Evolutionary conservation across 352 stramenopile species (phyloP), one percentile per base, ranked within the genome.

Genomic region (Phytopythium litorale): DNA sequence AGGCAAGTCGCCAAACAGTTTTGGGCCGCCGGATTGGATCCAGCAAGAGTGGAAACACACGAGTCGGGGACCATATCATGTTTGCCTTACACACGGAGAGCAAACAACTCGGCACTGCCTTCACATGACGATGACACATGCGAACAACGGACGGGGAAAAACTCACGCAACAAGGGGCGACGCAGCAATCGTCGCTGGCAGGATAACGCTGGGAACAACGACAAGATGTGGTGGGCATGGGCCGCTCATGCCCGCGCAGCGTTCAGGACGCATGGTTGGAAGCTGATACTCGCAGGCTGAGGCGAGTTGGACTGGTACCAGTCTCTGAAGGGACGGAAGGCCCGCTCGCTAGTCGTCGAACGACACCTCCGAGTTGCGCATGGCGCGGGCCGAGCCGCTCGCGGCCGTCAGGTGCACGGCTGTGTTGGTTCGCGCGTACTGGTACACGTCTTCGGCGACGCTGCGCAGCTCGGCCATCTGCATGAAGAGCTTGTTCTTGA

Each of bases 401-500:
- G 48, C 56, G 9, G 56, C 63, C 18, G 69, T 73, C 38, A 77
- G 67, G 60, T 80, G 67, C 64, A 72, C 64, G 43, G 67, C 72
- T 21, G 72, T 72, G 50, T 71, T 80, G 25, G 75, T 70, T 48
- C 76, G 76, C 43, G 72, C 75, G 64, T 78, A 78, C 63, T 78
- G 76, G 56, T 82, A 85, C 7, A 75, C 65, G 45, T 78, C 79
- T 52, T 85, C 76, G 21, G 76, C 76, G 28, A 65, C 58, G 51
- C 71, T 60, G 7, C 76, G 71, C 11, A 85, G 66, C 23, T 85
- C 71, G 12, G 72, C 74, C 50, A 85, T 83, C 40, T 81, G 76
- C 23, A 78, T 59, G 73, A 73, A 85, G 42, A 85, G 40, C 52
- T 79, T 50, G 25, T 56, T 59, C 65, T 73, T 70, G 23, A 69